Evolutionary conservation across 768 basidiomycete genomes (phyloP).

Genomic region (Pilatotrama ljubarskyi): DNA sequence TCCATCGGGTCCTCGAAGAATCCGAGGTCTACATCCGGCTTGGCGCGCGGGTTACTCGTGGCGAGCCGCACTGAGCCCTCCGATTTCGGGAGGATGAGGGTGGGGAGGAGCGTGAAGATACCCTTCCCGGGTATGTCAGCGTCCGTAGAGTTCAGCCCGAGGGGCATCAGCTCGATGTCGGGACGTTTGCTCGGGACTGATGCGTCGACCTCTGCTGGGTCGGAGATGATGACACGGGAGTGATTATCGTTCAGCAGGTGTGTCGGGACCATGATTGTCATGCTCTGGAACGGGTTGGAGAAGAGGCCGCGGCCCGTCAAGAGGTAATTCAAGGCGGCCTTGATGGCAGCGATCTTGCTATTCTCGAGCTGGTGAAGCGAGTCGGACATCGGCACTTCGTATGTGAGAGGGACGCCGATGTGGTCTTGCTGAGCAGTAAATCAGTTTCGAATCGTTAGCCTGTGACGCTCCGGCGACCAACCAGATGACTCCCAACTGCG

Average conservation of each 20-base stretch:
- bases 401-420: constrained; percentile 14
- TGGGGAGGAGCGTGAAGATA: constrained; percentile 21
- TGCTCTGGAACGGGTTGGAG: constrained; percentile 12
- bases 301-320: constrained; percentile 15
- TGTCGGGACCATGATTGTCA: constrained; percentile 9
- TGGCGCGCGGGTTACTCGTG: constrained; percentile 33
- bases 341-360: neutral
- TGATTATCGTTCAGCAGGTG: constrained; percentile 9
- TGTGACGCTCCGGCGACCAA: neutral
- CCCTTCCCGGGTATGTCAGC: constrained; percentile 7
- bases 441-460: neutral
- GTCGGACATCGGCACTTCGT: constrained; percentile 15
- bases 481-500: constrained; percentile 29
- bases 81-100: constrained; percentile 29
- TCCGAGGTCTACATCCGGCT: constrained; percentile 33
- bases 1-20: constrained; percentile 30
- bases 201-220: constrained; percentile 9
- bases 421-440: constrained; percentile 15
- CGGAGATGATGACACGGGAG: neutral
- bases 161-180: constrained; percentile 25
- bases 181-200: constrained; percentile 17
- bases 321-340: constrained; percentile 16
- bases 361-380: constrained; percentile 15
- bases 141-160: constrained; percentile 11
- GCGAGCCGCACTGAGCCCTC: constrained; percentile 27